These are phyloP conservation scores for Tetragonia tetragonoides DNA, from an alignment of 148 eudicot species.

Conservation along the genomic window DNA sequence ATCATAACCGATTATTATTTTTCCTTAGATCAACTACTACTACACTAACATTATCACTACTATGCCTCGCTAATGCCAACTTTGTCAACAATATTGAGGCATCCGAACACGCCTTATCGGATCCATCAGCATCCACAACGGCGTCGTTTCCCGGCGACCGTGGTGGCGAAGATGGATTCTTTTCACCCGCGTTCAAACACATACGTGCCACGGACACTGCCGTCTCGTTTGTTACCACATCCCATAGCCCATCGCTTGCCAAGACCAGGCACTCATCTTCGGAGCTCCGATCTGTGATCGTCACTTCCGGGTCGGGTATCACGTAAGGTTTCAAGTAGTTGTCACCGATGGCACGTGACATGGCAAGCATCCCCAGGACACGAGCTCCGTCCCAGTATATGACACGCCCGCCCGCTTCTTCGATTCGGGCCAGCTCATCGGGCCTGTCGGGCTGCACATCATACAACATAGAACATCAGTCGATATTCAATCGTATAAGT, in stretches of 20 bases:
- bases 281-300: constrained; percentile 46
- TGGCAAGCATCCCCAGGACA: constrained; percentile 75
- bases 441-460: constrained; percentile 70
- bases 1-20: constrained; percentile 6
- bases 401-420: constrained; percentile 77
- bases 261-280: constrained; percentile 75
- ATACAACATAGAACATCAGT: neutral
- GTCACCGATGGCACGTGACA: constrained; percentile 91
- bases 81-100: constrained; percentile 55
- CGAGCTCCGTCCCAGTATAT: constrained; percentile 82
- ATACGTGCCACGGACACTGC: constrained; percentile 70
- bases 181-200: constrained; percentile 44
- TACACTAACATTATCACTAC: constrained; percentile 58
- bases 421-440: constrained; percentile 63
- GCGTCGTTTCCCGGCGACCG: constrained; percentile 38
- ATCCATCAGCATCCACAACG: constrained; percentile 29
- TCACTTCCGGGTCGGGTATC: constrained; percentile 80
- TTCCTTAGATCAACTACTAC: constrained; percentile 55
- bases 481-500: too few relatives aligned
- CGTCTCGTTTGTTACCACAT: constrained; percentile 71
- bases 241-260: constrained; percentile 90
- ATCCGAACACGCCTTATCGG: constrained; percentile 51
- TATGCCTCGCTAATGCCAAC: constrained; percentile 61
- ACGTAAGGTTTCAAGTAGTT: constrained; percentile 79
- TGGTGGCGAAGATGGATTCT: constrained; percentile 46